phyloP scores from a whole-genome alignment of 202 grass and related monocot species.

The Setaria viridis region DNA sequence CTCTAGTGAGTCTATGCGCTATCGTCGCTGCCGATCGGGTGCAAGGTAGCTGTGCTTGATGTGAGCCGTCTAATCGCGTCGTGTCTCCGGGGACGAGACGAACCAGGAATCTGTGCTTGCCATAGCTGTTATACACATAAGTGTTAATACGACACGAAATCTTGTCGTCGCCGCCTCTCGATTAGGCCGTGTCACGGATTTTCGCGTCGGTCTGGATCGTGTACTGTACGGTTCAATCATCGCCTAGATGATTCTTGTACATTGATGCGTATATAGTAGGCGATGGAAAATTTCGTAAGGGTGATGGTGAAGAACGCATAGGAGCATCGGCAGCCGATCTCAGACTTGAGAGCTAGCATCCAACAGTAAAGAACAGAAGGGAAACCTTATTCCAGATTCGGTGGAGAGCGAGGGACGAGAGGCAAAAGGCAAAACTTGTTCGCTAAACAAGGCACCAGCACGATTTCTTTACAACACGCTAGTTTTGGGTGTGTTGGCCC shows the following conservation, averaged over 20 bases:
- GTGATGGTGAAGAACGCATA: background rate
- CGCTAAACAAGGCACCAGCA: constrained; percentile 49
- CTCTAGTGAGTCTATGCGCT: background rate
- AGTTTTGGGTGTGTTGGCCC: background rate
- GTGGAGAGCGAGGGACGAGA: constrained; percentile 2
- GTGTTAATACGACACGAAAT: background rate
- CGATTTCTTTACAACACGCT: constrained; percentile 37
- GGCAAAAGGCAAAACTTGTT: constrained; percentile 54
- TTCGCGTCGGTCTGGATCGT: background rate
- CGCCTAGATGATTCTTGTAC: background rate
- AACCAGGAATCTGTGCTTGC: background rate
- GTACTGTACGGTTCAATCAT: too few species aligned
- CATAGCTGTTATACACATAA: background rate
- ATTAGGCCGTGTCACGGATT: background rate
- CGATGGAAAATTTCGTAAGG: background rate
- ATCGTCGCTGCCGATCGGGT: background rate
- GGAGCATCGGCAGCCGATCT: background rate
- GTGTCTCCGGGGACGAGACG: constrained; percentile 24
- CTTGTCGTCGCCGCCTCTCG: background rate
- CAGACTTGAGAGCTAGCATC: background rate
- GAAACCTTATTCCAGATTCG: constrained; percentile 21
- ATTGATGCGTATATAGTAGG: background rate
- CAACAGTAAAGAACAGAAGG: background rate
- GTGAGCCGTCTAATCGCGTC: constrained; percentile 19
- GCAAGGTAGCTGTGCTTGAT: background rate